Evolutionary conservation across 73 alveolate genomes (phyloP).

Genomic region (Blepharisma stoltei): DNA sequence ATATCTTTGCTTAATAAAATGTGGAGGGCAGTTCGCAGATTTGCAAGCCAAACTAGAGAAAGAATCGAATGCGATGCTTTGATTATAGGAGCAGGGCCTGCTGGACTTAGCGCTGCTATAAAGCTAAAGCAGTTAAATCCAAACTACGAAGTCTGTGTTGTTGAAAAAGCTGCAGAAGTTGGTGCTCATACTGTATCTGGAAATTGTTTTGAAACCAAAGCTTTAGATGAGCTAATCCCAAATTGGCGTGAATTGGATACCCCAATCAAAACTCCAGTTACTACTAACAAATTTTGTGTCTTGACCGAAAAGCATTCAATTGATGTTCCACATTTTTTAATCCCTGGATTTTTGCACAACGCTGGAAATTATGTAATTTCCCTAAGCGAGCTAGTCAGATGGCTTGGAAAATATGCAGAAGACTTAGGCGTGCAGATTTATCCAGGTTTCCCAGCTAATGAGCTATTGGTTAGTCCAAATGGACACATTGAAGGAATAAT

Average conservation of each 20-base stretch:
- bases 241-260: constrained; percentile 77
- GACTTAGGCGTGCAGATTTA: constrained; percentile 87
- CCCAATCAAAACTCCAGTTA: constrained; percentile 88
- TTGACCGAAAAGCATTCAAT: constrained; percentile 46
- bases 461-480: constrained; percentile 42
- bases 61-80: constrained; percentile 62
- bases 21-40: constrained; percentile 16
- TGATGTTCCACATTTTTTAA: constrained; percentile 60
- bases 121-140: constrained; percentile 76
- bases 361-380: constrained; percentile 86
- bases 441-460: constrained; percentile 65
- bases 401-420: constrained; percentile 94
- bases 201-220: constrained; percentile 85
- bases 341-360: constrained; percentile 52
- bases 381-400: constrained; percentile 80
- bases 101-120: constrained; percentile 93
- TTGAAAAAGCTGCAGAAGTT: constrained; percentile 82
- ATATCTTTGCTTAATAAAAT: background rate
- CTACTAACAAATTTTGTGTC: constrained; percentile 74
- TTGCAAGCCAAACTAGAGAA: constrained; percentile 43
- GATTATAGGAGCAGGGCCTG: constrained; percentile 95
- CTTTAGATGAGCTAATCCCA: constrained; percentile 82
- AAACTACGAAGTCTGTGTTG: constrained; percentile 63
- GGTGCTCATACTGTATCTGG: constrained; percentile 96
- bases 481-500: constrained; percentile 82